Evolutionary conservation across 257 asterid genomes (phyloP), one percentile per base, ranked within the genome.

Genomic region (Lycium ferocissimum): DNA sequence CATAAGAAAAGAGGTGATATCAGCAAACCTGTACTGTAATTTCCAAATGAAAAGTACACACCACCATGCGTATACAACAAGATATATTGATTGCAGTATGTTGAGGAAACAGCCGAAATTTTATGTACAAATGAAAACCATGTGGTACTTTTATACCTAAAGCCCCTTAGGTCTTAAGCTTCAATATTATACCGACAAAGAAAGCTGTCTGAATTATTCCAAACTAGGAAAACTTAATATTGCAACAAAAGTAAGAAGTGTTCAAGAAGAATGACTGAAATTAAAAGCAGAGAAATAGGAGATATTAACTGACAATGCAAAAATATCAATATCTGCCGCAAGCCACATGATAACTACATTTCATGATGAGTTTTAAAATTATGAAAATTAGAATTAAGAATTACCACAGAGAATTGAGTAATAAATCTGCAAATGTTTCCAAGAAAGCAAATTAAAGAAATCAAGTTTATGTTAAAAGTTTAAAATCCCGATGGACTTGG

Each of bases 51-150:
- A 13, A 72, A 12, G 4, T 15, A 45, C 69, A 83, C 54, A 79
- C 83, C 33, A n/a, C 65, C 58, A 22, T 61, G 26, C 76, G 2
- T 81, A 81, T 43, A 81, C 26, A 75, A 58, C 14, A 10, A 35
- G 82, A 85, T 67, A 38, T 47, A 33, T 37, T 15, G 63, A 33
- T 37, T 15, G 63, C 72, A 61, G 13, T 63, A 82, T 15, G 9
- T 49, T 33, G 79, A 63, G 59, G 47, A 63, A 20, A 62, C 11
- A 20, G 49, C 63, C 65, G 3, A 82, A 13, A 8, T 65, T 51
- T 49, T 20, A 70, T n/a, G 35, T 49, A 82, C 57, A 56, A 62
- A 49, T 65, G 65, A 82, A 18, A 82, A 65, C 65, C 62, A 70
- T 13, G 9, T 12, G 79, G 53, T 43, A 20, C 79, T 49, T 65